Conservation (phyloP, 2,329 filamentous ascomycete genomes). For the Cercospora zeae-maydis region DNA sequence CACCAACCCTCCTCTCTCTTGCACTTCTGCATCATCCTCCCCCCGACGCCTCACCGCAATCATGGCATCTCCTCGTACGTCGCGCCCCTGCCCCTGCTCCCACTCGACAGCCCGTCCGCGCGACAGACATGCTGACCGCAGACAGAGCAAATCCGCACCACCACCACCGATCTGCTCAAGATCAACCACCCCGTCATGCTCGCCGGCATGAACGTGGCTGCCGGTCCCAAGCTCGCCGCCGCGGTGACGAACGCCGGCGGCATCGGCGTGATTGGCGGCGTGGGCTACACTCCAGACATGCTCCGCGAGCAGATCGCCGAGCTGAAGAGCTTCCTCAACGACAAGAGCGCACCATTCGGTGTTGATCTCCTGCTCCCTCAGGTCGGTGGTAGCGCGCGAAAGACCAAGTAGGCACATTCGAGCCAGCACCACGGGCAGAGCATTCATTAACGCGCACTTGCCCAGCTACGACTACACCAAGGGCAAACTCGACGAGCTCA, state of each 20-base stretch:
- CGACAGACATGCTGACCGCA: background rate
- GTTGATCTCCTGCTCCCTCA: slow-evolving; percentile 92
- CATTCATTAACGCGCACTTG: background rate
- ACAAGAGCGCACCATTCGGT: slow-evolving; percentile 94
- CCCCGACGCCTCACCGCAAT: slow-evolving; percentile 25
- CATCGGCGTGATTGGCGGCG: slow-evolving; percentile 91
- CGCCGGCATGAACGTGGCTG: slow-evolving; percentile 98
- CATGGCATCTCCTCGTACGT: slow-evolving; percentile 78
- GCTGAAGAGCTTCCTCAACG: slow-evolving; percentile 78
- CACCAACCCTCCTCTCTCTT: background rate
- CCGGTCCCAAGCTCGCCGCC: slow-evolving; percentile 90
- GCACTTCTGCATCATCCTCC: background rate
- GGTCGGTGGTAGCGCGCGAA: slow-evolving; percentile 87
- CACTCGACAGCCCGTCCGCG: background rate
- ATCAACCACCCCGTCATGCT: slow-evolving; percentile 96
- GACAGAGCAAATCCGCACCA: slow-evolving; percentile 82
- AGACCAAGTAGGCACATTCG: slow-evolving; percentile 68
- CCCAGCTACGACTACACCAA: slow-evolving; percentile 98
- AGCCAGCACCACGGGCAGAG: background rate
- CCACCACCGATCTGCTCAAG: slow-evolving; percentile 91
- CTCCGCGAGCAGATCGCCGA: slow-evolving; percentile 90
- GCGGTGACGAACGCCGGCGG: slow-evolving; percentile 96
- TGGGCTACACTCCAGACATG: slow-evolving; percentile 97
- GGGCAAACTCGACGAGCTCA: slow-evolving; percentile 87
- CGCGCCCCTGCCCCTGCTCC: background rate